Conservation (phyloP, 164 flowering plant genomes). For the Magnolia kwangsiensis region DNA sequence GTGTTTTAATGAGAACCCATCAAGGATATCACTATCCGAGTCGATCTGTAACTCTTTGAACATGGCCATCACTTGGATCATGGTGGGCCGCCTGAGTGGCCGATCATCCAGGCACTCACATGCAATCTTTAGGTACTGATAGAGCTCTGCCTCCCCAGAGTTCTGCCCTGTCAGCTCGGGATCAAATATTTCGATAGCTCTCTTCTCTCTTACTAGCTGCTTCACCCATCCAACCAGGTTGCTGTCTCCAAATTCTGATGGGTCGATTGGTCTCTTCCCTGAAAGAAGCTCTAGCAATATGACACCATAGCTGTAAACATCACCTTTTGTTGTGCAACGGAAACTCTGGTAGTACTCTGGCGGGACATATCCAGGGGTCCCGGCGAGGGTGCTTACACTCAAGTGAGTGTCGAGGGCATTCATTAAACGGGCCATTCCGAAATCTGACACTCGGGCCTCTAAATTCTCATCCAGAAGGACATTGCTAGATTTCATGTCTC, state of each 20-base stretch:
- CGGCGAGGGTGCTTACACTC: conserved; percentile 90
- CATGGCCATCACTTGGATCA: conserved; percentile 96
- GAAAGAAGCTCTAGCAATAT: conserved; percentile 73
- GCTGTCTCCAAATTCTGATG: conserved; percentile 68
- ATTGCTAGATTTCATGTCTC: conserved; percentile 84
- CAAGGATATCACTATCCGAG: conserved; percentile 61
- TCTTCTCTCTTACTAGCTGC: conserved; percentile 56
- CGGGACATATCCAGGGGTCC: conserved; percentile 87
- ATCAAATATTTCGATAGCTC: conserved; percentile 59
- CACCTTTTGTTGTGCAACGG: conserved; percentile 79
- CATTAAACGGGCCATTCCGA: conserved; percentile 90
- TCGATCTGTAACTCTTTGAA: conserved; percentile 77
- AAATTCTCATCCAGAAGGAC: conserved; percentile 72
- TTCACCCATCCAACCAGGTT: conserved; percentile 97
- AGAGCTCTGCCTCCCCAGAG: conserved; percentile 52
- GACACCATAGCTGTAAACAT: conserved; percentile 82
- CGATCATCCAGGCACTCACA: conserved; percentile 80
- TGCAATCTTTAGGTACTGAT: conserved; percentile 68
- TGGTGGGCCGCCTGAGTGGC: conserved; percentile 76
- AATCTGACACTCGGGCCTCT: conserved; percentile 91
- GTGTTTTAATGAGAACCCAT: conserved; percentile 59
- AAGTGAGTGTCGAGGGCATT: conserved; percentile 83
- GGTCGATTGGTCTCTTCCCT: conserved; percentile 78
- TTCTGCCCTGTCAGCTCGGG: conserved; percentile 35
- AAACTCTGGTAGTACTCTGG: conserved; percentile 89